phyloP scores from a whole-genome alignment of 1,284 basidiomycete genomes.

The Taiwanofungus camphoratus region DNA sequence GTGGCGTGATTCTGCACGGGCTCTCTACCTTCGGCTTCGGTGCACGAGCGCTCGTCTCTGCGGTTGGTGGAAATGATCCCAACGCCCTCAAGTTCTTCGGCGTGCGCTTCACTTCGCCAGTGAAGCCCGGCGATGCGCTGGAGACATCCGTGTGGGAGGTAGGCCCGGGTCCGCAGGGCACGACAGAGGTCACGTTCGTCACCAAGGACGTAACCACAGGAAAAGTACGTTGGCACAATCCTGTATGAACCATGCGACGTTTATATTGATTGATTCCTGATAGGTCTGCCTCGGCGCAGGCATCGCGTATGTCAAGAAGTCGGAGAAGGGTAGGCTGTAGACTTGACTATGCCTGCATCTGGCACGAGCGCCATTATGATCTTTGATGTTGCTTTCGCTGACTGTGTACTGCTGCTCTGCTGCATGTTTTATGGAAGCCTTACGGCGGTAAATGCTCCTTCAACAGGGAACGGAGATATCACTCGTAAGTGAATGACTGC shows the following conservation, averaged over 20 bases:
- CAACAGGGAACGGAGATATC: neutral
- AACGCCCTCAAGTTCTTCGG: slow-evolving; percentile 60
- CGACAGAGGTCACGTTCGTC: slow-evolving; percentile 64
- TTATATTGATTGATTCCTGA: slow-evolving; percentile 1
- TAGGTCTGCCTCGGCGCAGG: slow-evolving; percentile 52
- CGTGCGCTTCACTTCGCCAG: slow-evolving; percentile 73
- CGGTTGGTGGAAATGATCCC: slow-evolving; percentile 54
- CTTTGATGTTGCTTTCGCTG: neutral
- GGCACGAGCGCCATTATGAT: neutral
- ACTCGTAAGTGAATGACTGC: neutral
- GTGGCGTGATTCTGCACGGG: slow-evolving; percentile 81
- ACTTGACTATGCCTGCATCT: neutral
- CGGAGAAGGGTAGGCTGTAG: slow-evolving; percentile 49
- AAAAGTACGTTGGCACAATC: slow-evolving; percentile 42
- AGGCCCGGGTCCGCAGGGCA: slow-evolving; percentile 58
- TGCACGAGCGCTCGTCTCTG: slow-evolving; percentile 64
- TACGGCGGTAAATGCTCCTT: neutral
- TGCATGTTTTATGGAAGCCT: no score
- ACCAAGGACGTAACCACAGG: slow-evolving; percentile 65
- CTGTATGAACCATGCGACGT: neutral
- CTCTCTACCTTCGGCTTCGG: slow-evolving; percentile 73
- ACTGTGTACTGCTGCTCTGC: neutral
- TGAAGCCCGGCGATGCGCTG: slow-evolving; percentile 72
- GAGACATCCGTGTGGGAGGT: slow-evolving; percentile 78
- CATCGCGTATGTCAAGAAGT: slow-evolving; percentile 53